Evolutionary conservation across 1,284 basidiomycete genomes (phyloP).

Genomic region (Leccinum pseudoinsigne): DNA sequence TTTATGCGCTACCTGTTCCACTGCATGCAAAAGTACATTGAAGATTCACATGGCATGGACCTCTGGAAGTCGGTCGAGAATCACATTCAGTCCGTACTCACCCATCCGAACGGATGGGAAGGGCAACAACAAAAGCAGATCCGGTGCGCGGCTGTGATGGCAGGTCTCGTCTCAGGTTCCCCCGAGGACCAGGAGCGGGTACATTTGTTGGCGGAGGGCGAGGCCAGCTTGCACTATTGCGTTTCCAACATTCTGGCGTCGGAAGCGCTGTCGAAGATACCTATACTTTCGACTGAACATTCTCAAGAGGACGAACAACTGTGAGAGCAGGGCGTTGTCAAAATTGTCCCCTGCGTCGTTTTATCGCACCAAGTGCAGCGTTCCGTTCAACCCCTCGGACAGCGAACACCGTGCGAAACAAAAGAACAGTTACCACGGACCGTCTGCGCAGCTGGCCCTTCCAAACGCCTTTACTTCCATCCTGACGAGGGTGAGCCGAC

Average conservation of each 20-base stretch:
- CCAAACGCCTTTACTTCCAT: slow-evolving; percentile 33
- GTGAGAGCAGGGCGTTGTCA: slow-evolving; percentile 42
- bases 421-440: slow-evolving; percentile 18
- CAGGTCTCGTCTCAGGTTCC: slow-evolving; percentile 32
- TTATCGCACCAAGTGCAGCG: slow-evolving; percentile 21
- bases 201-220: slow-evolving; percentile 50
- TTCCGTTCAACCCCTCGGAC: slow-evolving; percentile 32
- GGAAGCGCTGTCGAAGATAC: slow-evolving; percentile 32
- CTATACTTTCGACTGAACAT: slow-evolving; percentile 20
- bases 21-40: slow-evolving; percentile 48
- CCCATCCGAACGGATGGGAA: slow-evolving; percentile 48
- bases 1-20: slow-evolving; percentile 50
- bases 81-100: slow-evolving; percentile 38
- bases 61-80: slow-evolving; percentile 39
- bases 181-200: slow-evolving; percentile 36
- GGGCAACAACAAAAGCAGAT: slow-evolving; percentile 43
- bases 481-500: slow-evolving; percentile 29
- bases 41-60: slow-evolving; percentile 45
- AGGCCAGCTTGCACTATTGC: slow-evolving; percentile 51
- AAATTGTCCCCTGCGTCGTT: slow-evolving; percentile 33
- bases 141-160: slow-evolving; percentile 37
- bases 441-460: slow-evolving; percentile 26
- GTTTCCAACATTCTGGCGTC: slow-evolving; percentile 38
- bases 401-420: slow-evolving; percentile 37
- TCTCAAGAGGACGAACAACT: slow-evolving; percentile 20